These are phyloP conservation scores for Blumeria hordei DNA, from an alignment of 2,329 filamentous ascomycete genomes.

Conservation along the genomic window DNA sequence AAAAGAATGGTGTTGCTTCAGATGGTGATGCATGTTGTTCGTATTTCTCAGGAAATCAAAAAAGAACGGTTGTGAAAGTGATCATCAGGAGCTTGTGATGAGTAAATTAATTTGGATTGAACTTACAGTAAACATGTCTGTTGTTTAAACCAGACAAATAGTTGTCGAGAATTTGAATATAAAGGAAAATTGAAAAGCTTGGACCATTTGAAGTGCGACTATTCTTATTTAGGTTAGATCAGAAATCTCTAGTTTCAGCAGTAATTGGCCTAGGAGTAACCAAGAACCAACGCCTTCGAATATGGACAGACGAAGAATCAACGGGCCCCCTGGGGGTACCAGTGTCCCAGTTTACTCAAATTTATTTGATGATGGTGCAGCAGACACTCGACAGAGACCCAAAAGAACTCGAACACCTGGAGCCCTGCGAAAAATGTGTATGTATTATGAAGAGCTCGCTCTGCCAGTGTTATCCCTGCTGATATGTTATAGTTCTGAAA, in stretches of 20 bases:
- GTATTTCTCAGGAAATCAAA: conserved; percentile 17
- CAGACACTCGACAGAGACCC: conserved; percentile 22
- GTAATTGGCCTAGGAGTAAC: not conserved
- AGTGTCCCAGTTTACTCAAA: conserved; percentile 44
- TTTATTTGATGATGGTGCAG: conserved; percentile 22
- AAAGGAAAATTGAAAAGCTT: not conserved
- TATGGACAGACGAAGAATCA: conserved; percentile 61
- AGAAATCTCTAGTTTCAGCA: too few relatives aligned
- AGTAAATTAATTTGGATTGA: too few relatives aligned
- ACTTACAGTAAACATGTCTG: too few relatives aligned
- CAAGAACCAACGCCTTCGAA: not conserved
- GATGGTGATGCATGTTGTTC: conserved; percentile 54
- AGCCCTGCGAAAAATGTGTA: conserved; percentile 70
- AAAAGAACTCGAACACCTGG: conserved; percentile 36
- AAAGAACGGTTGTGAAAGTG: conserved; percentile 13
- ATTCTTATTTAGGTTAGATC: not conserved
- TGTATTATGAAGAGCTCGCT: conserved; percentile 15
- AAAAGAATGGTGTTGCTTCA: conserved; percentile 22
- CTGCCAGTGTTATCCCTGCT: not conserved
- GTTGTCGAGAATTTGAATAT: too few relatives aligned
- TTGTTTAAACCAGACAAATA: too few relatives aligned
- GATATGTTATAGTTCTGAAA: conserved; percentile 41
- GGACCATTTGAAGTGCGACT: not conserved
- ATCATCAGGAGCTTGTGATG: conserved; percentile 14
- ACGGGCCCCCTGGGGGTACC: conserved; percentile 62